A percentile compares a stretch with the other conserved stretches of the same genome.
Evolutionary conservation across 2,329 filamentous ascomycete species (phyloP).

Genomic region (Hysterium pulicare): DNA sequence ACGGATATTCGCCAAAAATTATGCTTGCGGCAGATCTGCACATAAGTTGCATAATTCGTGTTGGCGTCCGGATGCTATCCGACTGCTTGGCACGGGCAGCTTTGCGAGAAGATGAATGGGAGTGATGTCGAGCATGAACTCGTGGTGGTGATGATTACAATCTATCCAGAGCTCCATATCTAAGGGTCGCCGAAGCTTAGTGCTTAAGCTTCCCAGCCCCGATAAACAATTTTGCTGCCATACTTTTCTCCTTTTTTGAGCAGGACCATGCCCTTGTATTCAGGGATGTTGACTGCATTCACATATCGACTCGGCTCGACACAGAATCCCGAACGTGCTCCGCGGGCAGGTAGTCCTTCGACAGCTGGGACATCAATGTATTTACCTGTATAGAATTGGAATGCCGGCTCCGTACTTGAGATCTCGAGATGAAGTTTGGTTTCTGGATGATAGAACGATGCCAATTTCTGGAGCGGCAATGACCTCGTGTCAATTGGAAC

Average conservation of each 20-base stretch:
- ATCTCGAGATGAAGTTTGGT: conserved; percentile 81
- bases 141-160: too few relatives aligned
- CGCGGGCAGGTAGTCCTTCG: conserved; percentile 59
- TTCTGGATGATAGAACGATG: conserved; percentile 69
- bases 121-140: too few relatives aligned
- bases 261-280: conserved; percentile 74
- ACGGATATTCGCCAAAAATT: not conserved
- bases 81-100: not conserved
- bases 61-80: not conserved
- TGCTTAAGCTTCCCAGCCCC: conserved; percentile 65
- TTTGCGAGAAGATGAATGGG: too few relatives aligned
- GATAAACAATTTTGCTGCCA: conserved; percentile 78
- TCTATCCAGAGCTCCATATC: too few relatives aligned
- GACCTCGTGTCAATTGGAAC: conserved; percentile 52
- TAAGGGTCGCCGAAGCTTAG: not conserved
- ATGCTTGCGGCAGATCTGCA: not conserved
- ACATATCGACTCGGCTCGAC: conserved; percentile 90
- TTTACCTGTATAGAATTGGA: conserved; percentile 94
- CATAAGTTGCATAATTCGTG: not conserved
- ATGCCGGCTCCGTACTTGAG: conserved; percentile 86
- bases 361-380: conserved; percentile 72
- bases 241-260: conserved; percentile 83
- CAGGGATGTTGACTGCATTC: conserved; percentile 77
- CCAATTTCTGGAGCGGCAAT: conserved; percentile 62
- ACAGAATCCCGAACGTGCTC: conserved; percentile 74